phyloP scores from a whole-genome alignment of 2,329 filamentous ascomycete genomes.

The Monilinia aucupariae region DNA sequence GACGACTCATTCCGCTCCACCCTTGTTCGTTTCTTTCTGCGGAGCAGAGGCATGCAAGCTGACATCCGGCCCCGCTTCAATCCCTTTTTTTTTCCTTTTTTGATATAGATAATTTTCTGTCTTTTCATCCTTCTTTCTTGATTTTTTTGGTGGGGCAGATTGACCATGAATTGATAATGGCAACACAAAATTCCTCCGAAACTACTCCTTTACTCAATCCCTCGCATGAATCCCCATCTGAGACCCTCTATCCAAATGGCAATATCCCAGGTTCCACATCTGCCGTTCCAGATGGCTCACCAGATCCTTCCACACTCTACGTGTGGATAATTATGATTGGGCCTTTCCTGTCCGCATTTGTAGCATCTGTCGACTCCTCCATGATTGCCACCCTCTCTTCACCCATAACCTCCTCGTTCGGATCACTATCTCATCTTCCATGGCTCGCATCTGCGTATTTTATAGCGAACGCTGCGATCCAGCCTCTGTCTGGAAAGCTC shows the following conservation, averaged over 20 bases:
- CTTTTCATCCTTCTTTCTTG: background rate
- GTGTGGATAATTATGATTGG: slow-evolving; percentile 5
- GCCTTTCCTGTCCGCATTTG: slow-evolving; percentile 11
- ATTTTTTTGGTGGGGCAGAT: background rate
- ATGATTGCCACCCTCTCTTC: slow-evolving; percentile 15
- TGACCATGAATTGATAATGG: background rate
- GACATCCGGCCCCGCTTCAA: background rate
- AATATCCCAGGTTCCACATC: background rate
- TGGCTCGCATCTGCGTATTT: slow-evolving; percentile 60
- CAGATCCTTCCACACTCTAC: background rate
- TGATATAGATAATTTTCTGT: no score
- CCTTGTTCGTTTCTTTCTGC: background rate
- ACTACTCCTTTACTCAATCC: background rate
- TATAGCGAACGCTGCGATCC: slow-evolving; percentile 67
- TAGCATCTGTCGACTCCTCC: slow-evolving; percentile 13
- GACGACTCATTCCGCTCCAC: background rate
- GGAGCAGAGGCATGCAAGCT: background rate
- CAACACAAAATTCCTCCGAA: background rate
- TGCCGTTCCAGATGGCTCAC: no score
- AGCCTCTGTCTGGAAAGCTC: slow-evolving; percentile 68
- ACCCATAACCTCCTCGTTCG: slow-evolving; percentile 14
- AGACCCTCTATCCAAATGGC: slow-evolving; percentile 1
- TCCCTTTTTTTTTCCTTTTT: background rate
- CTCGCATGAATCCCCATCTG: background rate
- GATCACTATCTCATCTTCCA: slow-evolving; percentile 48